phyloP scores from a whole-genome alignment of 2,329 filamentous ascomycete species.

The Rhexocercosporidium sp. region DNA sequence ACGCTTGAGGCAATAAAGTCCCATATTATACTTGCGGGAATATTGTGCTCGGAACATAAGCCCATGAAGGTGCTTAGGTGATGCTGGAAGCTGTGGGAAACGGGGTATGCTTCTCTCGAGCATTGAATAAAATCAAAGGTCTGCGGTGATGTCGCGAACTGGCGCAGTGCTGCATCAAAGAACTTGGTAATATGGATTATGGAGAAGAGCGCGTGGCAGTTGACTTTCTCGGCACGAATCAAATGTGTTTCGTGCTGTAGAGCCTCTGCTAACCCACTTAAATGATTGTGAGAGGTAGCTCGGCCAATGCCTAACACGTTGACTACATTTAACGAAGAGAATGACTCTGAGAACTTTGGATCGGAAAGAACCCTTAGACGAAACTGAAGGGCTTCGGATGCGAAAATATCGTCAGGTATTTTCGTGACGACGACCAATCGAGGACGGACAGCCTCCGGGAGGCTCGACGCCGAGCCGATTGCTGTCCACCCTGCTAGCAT shows the following conservation, averaged over 20 bases:
- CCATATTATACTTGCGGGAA: slow-evolving; percentile 24
- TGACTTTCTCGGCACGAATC: slow-evolving; percentile 15
- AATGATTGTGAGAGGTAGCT: neutral
- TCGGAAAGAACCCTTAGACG: neutral
- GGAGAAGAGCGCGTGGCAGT: slow-evolving; percentile 28
- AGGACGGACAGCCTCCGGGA: slow-evolving; percentile 19
- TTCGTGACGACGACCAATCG: neutral
- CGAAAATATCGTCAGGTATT: neutral
- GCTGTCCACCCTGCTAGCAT: slow-evolving; percentile 27
- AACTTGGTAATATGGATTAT: slow-evolving; percentile 24
- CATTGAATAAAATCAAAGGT: slow-evolving; percentile 30
- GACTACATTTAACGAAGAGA: neutral
- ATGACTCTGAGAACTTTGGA: neutral
- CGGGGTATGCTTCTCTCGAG: slow-evolving; percentile 18
- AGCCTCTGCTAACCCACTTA: slow-evolving; percentile 17
- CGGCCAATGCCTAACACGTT: neutral
- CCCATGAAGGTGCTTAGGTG: slow-evolving; percentile 23
- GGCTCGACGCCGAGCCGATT: slow-evolving; percentile 29
- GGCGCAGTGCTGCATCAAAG: slow-evolving; percentile 24
- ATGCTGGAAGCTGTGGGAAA: slow-evolving; percentile 18
- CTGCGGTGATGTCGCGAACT: slow-evolving; percentile 15
- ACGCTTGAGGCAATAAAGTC: slow-evolving; percentile 31
- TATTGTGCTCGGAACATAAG: slow-evolving; percentile 18
- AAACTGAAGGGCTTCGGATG: neutral
- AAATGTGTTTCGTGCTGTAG: slow-evolving; percentile 20